Percentiles rank a stretch among this genome's conserved stretches.
phyloP scores from a whole-genome alignment of 768 basidiomycete species.

The Russula ochroleuca region DNA sequence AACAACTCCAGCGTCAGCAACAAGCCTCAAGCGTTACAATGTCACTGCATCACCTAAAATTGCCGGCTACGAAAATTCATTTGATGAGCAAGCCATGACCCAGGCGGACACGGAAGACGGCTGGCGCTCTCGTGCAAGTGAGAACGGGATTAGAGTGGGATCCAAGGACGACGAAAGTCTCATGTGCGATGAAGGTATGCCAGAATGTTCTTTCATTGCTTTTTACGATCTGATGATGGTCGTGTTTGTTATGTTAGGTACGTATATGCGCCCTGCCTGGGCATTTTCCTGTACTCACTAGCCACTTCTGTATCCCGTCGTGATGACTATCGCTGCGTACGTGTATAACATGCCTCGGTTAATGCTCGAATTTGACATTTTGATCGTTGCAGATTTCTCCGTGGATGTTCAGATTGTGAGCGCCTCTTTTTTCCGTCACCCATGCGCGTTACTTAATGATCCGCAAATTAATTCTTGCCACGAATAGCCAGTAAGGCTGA shows the following conservation, averaged over 20 bases:
- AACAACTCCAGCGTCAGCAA: constrained; percentile 55
- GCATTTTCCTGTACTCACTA: constrained; percentile 1
- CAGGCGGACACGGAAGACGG: constrained; percentile 60
- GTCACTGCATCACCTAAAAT: constrained; percentile 45
- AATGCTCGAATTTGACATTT: neutral
- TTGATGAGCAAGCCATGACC: constrained; percentile 36
- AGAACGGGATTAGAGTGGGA: constrained; percentile 67
- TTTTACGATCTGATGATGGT: constrained; percentile 38
- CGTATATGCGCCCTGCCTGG: constrained; percentile 40
- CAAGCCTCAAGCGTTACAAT: constrained; percentile 41
- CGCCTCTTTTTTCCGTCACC: constrained; percentile 28
- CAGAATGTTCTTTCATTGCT: constrained; percentile 34
- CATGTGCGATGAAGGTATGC: constrained; percentile 48
- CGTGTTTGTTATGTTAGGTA: constrained; percentile 26
- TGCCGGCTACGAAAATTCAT: constrained; percentile 33
- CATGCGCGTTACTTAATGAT: constrained; percentile 38
- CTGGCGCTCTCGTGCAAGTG: constrained; percentile 68
- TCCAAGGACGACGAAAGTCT: constrained; percentile 38
- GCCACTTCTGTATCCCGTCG: neutral
- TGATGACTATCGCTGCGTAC: constrained; percentile 8
- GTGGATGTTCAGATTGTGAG: constrained; percentile 23
- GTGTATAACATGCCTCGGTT: constrained; percentile 2
- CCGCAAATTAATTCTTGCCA: constrained; percentile 27
- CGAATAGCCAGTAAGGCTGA: constrained; percentile 20
- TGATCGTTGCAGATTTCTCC: constrained; percentile 7